Conservation (phyloP, 306 rosid species). For the Glycine tomentella region DNA sequence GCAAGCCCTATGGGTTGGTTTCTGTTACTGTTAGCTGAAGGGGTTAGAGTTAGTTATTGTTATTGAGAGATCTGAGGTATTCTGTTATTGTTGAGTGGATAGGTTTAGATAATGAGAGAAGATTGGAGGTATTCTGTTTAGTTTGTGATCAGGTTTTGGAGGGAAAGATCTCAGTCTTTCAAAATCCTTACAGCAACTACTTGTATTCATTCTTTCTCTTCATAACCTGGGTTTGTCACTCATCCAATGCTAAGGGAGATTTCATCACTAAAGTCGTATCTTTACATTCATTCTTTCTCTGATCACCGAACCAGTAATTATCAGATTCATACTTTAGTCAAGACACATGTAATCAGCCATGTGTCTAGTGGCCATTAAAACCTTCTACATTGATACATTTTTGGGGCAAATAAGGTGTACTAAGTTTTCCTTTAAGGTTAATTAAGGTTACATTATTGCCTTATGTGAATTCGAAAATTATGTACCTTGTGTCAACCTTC, state of each 20-base stretch:
- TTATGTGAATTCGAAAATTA: background rate
- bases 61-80: background rate
- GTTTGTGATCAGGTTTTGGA: constrained; percentile 2
- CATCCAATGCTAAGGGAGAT: background rate
- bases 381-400: constrained; percentile 18
- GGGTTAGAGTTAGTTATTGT: background rate
- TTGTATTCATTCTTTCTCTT: background rate
- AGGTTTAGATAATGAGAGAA: background rate
- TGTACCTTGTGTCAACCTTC: constrained; percentile 28
- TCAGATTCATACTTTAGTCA: constrained; percentile 44
- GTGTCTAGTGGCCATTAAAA: constrained; percentile 16
- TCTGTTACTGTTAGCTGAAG: background rate
- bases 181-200: background rate
- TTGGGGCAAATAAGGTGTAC: background rate
- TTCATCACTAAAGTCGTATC: background rate
- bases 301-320: background rate
- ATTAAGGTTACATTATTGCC: background rate
- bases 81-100: background rate
- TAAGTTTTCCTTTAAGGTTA: background rate
- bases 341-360: background rate
- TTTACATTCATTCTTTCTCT: background rate
- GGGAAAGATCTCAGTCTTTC: background rate
- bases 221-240: background rate
- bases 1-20: background rate
- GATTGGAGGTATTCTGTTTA: background rate